Evolutionary conservation across 495 filamentous ascomycete genomes (phyloP).

Genomic region (Aspergillus kassunensis): DNA sequence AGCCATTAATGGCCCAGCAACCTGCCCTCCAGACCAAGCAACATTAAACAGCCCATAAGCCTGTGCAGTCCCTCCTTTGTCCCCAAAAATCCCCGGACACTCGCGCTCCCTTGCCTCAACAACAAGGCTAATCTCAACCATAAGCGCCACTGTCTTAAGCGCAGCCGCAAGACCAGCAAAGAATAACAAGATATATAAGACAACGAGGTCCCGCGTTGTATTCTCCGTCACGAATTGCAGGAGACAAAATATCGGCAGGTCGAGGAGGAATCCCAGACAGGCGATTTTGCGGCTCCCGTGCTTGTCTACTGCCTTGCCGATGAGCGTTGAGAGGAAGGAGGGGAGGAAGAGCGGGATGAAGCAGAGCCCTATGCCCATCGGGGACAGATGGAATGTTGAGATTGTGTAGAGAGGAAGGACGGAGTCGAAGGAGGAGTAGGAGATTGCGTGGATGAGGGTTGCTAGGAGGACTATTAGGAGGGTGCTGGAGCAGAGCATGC

Average conservation of each 20-base stretch:
- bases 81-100: slow-evolving; percentile 44
- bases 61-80: slow-evolving; percentile 53
- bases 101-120: slow-evolving; percentile 31
- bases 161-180: slow-evolving; percentile 29
- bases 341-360: slow-evolving; percentile 54
- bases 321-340: slow-evolving; percentile 27
- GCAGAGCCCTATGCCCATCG: slow-evolving; percentile 53
- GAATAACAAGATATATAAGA: slow-evolving; percentile 33
- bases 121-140: slow-evolving; percentile 33
- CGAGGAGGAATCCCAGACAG: slow-evolving; percentile 43
- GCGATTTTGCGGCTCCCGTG: slow-evolving; percentile 49
- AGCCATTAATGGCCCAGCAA: slow-evolving; percentile 56
- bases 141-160: slow-evolving; percentile 33
- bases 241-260: slow-evolving; percentile 46
- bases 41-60: slow-evolving; percentile 60
- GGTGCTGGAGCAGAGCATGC: slow-evolving; percentile 22
- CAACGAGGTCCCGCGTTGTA: slow-evolving; percentile 25
- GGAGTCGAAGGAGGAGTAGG: slow-evolving; percentile 33
- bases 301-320: slow-evolving; percentile 43
- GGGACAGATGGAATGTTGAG: slow-evolving; percentile 53
- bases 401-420: slow-evolving; percentile 43
- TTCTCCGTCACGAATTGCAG: slow-evolving; percentile 45
- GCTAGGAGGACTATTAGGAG: slow-evolving; percentile 25
- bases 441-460: slow-evolving; percentile 24
- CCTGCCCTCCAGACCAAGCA: slow-evolving; percentile 57